A percentile compares a stretch with the other conserved stretches of the same genome.
phyloP scores from a whole-genome alignment of 2,329 filamentous ascomycete species.

The Botrytis medusae region DNA sequence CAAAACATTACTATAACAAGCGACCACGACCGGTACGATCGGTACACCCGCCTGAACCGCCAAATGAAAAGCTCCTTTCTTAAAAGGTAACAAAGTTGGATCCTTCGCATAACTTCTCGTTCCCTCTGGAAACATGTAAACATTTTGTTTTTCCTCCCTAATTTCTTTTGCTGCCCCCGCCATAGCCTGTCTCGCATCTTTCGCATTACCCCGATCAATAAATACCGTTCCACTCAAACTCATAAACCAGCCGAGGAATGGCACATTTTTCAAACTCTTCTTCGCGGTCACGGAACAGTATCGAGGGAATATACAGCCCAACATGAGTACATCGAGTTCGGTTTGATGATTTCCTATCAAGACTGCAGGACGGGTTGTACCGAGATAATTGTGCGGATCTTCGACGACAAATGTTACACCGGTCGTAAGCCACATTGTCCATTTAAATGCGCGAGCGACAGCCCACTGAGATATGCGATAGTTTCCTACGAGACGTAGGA shows the following conservation, averaged over 20 bases:
- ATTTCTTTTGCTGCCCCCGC: conserved; percentile 80
- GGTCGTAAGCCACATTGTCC: conserved; percentile 69
- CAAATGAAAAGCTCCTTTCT: conserved; percentile 97
- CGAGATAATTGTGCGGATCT: conserved; percentile 58
- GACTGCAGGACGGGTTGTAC: conserved; percentile 72
- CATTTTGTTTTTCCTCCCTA: conserved; percentile 66
- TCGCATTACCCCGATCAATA: conserved; percentile 85
- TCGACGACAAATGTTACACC: conserved; percentile 77
- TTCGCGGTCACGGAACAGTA: conserved; percentile 95
- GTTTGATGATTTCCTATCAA: conserved; percentile 96
- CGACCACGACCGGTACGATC: conserved; percentile 80
- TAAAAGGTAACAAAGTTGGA: conserved; percentile 86
- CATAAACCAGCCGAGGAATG: conserved; percentile 96
- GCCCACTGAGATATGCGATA: conserved; percentile 84
- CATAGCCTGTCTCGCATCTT: conserved; percentile 83
- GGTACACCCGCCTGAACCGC: conserved; percentile 92
- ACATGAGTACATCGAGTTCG: conserved; percentile 90
- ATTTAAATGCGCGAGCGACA: conserved; percentile 75
- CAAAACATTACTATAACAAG: conserved; percentile 76
- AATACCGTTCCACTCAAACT: conserved; percentile 84
- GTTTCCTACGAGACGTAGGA: conserved; percentile 69
- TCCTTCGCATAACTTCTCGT: conserved; percentile 86
- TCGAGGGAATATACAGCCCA: conserved; percentile 83
- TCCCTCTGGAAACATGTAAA: conserved; percentile 89
- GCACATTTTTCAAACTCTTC: conserved; percentile 72